These are phyloP conservation scores for Zygosaccharomyces pseudobailii DNA, from an alignment of 1,139 yeast species.

Conservation along the genomic window DNA sequence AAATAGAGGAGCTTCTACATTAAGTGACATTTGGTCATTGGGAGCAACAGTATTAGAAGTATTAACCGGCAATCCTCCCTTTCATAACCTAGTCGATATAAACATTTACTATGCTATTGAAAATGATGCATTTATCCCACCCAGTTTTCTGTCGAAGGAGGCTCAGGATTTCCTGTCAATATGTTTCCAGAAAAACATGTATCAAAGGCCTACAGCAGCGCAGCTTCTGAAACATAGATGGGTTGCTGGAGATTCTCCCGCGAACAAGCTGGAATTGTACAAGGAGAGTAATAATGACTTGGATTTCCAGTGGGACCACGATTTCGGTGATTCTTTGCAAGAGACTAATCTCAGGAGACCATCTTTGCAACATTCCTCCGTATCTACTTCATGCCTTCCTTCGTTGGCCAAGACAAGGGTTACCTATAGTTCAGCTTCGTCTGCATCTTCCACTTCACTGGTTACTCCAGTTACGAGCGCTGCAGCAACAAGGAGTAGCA, in stretches of 20 bases:
- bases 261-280: conserved; percentile 17
- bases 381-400: conserved; percentile 1
- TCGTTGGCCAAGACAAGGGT: conserved; percentile 3
- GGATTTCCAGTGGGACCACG: conserved; percentile 29
- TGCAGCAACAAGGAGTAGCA: background rate
- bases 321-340: conserved; percentile 19
- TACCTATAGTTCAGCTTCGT: conserved; percentile 1
- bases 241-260: conserved; percentile 15
- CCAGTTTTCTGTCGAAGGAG: conserved; percentile 49
- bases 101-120: conserved; percentile 92
- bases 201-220: conserved; percentile 29
- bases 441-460: background rate
- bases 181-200: conserved; percentile 58
- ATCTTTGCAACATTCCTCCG: background rate
- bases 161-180: conserved; percentile 62
- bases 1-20: conserved; percentile 80
- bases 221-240: conserved; percentile 29
- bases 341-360: background rate
- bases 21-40: conserved; percentile 89
- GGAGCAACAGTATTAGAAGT: conserved; percentile 92
- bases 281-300: conserved; percentile 21
- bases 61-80: conserved; percentile 84
- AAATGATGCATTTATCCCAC: conserved; percentile 78
- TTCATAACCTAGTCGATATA: conserved; percentile 74
- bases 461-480: background rate